Conservation (phyloP, 306 rosid genomes). For the Sesbania bispinosa region DNA sequence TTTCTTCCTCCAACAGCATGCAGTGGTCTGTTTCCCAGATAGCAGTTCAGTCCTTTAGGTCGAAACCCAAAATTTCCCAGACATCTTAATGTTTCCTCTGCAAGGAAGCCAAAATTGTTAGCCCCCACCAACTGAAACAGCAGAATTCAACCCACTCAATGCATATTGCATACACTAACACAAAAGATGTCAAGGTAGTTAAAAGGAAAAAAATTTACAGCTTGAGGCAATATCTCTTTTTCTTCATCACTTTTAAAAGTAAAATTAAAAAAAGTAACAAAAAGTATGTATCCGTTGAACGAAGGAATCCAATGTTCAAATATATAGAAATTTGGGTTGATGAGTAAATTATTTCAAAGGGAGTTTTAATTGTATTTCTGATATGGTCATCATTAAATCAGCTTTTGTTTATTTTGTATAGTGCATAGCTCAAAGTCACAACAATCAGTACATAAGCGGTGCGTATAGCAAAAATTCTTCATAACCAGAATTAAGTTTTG, state of each 20-base stretch:
- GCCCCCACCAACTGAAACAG: background rate
- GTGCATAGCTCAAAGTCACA: background rate
- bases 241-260: background rate
- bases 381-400: constrained; percentile 2
- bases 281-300: background rate
- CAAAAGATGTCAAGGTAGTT: background rate
- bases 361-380: background rate
- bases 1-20: constrained; percentile 1
- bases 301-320: background rate
- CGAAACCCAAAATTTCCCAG: background rate
- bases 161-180: background rate
- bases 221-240: background rate
- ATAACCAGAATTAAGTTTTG: background rate
- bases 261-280: background rate
- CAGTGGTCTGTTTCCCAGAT: background rate
- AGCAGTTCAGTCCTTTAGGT: background rate
- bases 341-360: background rate
- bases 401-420: background rate
- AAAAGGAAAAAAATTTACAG: background rate
- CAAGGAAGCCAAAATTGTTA: constrained; percentile 31
- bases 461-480: background rate
- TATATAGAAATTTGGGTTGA: background rate
- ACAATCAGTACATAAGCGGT: background rate
- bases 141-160: background rate
- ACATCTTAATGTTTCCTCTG: constrained; percentile 57